A percentile compares a stretch with the other conserved stretches of the same genome.
phyloP scores from a whole-genome alignment of 164 flowering plant species.

The Berberis vulgaris region DNA sequence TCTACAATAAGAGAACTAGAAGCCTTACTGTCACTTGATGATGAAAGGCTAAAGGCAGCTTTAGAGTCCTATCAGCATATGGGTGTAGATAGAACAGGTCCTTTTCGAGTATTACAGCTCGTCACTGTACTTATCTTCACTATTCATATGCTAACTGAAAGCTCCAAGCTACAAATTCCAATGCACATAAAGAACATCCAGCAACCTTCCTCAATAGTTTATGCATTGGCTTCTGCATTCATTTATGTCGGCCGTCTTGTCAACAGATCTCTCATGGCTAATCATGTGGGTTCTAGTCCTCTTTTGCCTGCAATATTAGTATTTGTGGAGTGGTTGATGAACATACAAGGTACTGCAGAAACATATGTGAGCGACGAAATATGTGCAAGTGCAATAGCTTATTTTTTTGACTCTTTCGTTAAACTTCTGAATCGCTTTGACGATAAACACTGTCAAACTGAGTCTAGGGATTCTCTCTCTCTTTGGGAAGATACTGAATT shows the following conservation, averaged over 20 bases:
- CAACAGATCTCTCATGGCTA: conserved; percentile 37
- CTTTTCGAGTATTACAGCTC: conserved; percentile 60
- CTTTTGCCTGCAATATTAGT: conserved; percentile 63
- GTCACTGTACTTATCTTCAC: conserved; percentile 51
- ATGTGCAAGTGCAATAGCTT: conserved; percentile 29
- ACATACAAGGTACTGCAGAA: conserved; percentile 22
- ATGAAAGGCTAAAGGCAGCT: conserved; percentile 27
- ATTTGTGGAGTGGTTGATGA: conserved; percentile 59
- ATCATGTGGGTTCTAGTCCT: conserved; percentile 25
- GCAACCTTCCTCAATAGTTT: conserved; percentile 20
- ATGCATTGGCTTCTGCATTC: conserved; percentile 39
- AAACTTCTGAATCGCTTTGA: conserved; percentile 39
- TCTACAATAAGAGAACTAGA: conserved; percentile 46
- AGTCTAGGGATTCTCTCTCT: conserved; percentile 22
- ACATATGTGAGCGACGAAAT: conserved; percentile 26
- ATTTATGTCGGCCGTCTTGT: conserved; percentile 53
- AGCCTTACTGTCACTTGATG: conserved; percentile 42
- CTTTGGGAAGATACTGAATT: conserved; percentile 88
- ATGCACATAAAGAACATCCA: conserved; percentile 13
- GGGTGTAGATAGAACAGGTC: conserved; percentile 46
- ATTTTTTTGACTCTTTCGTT: conserved; percentile 42
- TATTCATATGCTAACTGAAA: conserved; percentile 24
- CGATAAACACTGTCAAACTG: conserved; percentile 7
- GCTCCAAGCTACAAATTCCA: conserved; percentile 11
- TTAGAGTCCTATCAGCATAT: conserved; percentile 47